Evolutionary conservation across 768 basidiomycete species (phyloP).

Genomic region (Mrakia blollopis): DNA sequence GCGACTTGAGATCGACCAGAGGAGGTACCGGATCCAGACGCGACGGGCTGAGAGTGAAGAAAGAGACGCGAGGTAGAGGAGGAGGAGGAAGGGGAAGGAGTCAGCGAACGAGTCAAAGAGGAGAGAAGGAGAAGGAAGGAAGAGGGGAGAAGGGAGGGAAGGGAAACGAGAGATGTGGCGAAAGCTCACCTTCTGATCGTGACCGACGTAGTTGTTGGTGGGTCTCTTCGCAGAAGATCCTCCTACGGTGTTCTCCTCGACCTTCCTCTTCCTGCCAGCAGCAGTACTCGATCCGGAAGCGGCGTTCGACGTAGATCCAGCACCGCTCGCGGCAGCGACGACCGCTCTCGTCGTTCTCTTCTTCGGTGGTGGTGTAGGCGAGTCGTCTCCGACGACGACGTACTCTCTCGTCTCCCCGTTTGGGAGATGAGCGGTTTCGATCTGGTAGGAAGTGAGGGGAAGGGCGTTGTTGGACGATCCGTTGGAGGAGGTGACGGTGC

Average conservation of each 20-base stretch:
- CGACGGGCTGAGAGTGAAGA: background rate
- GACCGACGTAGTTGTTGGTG: background rate
- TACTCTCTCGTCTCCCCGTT: constrained; percentile 19
- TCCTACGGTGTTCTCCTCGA: constrained; percentile 8
- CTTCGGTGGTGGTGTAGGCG: constrained; percentile 9
- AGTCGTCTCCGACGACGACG: constrained; percentile 22
- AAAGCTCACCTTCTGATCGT: constrained; percentile 1
- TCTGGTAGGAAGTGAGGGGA: background rate
- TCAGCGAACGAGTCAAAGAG: no score
- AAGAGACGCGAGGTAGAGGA: background rate
- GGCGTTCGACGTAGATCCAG: background rate
- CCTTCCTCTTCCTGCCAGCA: constrained; percentile 6
- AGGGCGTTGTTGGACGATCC: constrained; percentile 8
- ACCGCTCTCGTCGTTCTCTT: constrained; percentile 21
- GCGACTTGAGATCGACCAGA: background rate
- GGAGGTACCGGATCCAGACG: background rate
- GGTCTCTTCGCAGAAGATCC: constrained; percentile 2
- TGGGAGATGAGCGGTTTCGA: constrained; percentile 22
- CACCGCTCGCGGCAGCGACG: constrained; percentile 1
- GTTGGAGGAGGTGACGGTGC: constrained; percentile 13
- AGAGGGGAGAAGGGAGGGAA: background rate
- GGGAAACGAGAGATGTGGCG: no score
- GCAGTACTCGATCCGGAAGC: background rate
- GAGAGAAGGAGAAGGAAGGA: background rate
- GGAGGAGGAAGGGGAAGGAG: background rate